These are phyloP conservation scores for Candida caryicola DNA, from an alignment of 805 yeast genomes.

Conservation along the genomic window DNA sequence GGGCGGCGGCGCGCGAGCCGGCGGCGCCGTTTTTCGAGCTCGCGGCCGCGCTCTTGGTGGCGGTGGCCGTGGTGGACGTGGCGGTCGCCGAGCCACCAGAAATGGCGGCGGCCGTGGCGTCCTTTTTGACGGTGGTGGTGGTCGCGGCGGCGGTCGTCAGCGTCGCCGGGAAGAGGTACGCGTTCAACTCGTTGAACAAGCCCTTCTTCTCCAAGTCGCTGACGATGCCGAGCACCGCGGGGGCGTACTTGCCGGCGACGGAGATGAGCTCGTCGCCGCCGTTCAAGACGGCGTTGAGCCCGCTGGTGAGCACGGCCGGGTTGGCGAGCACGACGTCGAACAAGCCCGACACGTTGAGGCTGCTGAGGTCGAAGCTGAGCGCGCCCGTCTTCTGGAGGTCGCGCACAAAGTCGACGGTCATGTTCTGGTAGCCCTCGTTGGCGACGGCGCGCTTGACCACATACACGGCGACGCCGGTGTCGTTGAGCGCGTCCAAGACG, in stretches of 20 bases:
- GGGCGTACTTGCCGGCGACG: slow-evolving; percentile 24
- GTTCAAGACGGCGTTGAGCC: slow-evolving; percentile 25
- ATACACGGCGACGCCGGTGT: slow-evolving; percentile 39
- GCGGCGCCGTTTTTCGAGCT: slow-evolving; percentile 1
- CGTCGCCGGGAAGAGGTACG: slow-evolving; percentile 27
- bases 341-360: slow-evolving; percentile 27
- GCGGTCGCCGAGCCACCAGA: slow-evolving; percentile 6
- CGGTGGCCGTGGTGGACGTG: slow-evolving; percentile 2
- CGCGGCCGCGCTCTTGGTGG: slow-evolving; percentile 4
- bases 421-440: slow-evolving; percentile 32
- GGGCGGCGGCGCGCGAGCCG: slow-evolving; percentile 1
- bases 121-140: slow-evolving; percentile 8
- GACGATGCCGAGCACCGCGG: slow-evolving; percentile 30
- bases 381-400: slow-evolving; percentile 29
- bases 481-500: slow-evolving; percentile 34
- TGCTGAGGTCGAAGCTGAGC: slow-evolving; percentile 17
- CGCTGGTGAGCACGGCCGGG: slow-evolving; percentile 18
- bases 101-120: slow-evolving; percentile 2
- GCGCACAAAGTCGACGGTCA: slow-evolving; percentile 32
- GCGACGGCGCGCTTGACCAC: slow-evolving; percentile 35
- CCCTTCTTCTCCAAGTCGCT: slow-evolving; percentile 35
- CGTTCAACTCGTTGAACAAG: slow-evolving; percentile 36
- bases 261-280: slow-evolving; percentile 11
- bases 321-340: slow-evolving; percentile 23
- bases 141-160: slow-evolving; percentile 10